Conservation (phyloP, 352 stramenopile species). For the Globisporangium alternatum region DNA sequence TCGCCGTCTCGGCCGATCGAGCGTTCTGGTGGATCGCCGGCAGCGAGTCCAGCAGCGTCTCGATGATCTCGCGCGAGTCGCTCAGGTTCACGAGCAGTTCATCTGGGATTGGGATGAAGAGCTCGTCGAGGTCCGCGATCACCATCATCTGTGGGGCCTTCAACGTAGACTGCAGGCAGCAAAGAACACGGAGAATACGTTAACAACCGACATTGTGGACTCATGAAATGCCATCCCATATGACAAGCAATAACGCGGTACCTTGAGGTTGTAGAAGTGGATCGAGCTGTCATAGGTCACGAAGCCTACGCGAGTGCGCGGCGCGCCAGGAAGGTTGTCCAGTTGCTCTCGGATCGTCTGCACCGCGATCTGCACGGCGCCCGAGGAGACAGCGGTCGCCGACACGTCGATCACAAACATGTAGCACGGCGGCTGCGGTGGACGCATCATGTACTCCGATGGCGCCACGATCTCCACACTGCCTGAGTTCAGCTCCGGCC, state of each 20-base stretch:
- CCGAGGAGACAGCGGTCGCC: slow-evolving; percentile 62
- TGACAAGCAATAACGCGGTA: slow-evolving; percentile 17
- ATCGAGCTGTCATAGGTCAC: slow-evolving; percentile 84
- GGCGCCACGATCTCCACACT: slow-evolving; percentile 86
- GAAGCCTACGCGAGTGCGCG: slow-evolving; percentile 80
- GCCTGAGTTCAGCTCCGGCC: slow-evolving; percentile 69
- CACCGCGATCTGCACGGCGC: slow-evolving; percentile 64
- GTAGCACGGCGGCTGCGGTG: slow-evolving; percentile 83
- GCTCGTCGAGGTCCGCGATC: slow-evolving; percentile 81
- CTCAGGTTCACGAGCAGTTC: slow-evolving; percentile 98
- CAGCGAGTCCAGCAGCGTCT: slow-evolving; percentile 95
- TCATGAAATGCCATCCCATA: neutral
- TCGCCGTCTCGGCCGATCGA: slow-evolving; percentile 67
- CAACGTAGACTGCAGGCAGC: slow-evolving; percentile 42
- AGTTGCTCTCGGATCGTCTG: slow-evolving; percentile 83
- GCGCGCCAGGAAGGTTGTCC: slow-evolving; percentile 68
- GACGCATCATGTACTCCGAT: slow-evolving; percentile 90
- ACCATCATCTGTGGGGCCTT: slow-evolving; percentile 90
- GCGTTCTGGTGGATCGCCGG: slow-evolving; percentile 88
- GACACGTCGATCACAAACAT: slow-evolving; percentile 91
- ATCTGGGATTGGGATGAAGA: slow-evolving; percentile 92
- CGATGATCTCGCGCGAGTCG: slow-evolving; percentile 92
- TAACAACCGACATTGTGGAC: neutral
- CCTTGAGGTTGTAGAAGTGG: slow-evolving; percentile 90
- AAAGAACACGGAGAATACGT: slow-evolving; percentile 15